Percentiles rank a stretch among this genome's conserved stretches.
Evolutionary conservation across 1,284 basidiomycete genomes (phyloP).

Genomic region (Cryptococcus floricola): DNA sequence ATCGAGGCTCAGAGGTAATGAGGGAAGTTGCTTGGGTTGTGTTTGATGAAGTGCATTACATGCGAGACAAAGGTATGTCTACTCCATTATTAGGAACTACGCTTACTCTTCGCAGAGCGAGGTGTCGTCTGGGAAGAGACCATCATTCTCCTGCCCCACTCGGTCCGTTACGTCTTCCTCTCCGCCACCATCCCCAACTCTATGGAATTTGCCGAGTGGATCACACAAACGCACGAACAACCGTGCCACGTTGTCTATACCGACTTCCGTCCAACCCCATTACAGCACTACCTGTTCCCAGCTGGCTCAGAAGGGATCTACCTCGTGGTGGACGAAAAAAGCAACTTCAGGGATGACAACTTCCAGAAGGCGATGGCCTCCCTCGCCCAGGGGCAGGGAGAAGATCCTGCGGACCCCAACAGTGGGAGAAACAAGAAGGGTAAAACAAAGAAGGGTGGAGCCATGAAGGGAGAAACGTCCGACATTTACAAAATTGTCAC

Average conservation of each 20-base stretch:
- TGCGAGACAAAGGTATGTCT: slow-evolving; percentile 78
- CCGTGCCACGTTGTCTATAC: slow-evolving; percentile 99
- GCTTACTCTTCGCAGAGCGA: slow-evolving; percentile 44
- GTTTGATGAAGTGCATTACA: slow-evolving; percentile 99
- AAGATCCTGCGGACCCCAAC: slow-evolving; percentile 82
- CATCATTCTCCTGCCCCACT: slow-evolving; percentile 93
- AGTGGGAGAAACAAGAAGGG: slow-evolving; percentile 80
- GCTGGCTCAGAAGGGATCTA: slow-evolving; percentile 95
- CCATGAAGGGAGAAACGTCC: slow-evolving; percentile 69
- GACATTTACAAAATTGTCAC: slow-evolving; percentile 98
- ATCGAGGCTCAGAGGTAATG: slow-evolving; percentile 98
- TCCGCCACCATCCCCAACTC: slow-evolving; percentile 99
- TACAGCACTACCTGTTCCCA: slow-evolving; percentile 98
- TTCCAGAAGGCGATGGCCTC: slow-evolving; percentile 98
- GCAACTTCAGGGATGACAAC: slow-evolving; percentile 95
- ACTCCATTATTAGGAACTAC: not conserved
- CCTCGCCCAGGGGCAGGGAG: slow-evolving; percentile 77
- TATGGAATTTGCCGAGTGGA: slow-evolving; percentile 99
- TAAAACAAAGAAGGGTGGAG: slow-evolving; percentile 84
- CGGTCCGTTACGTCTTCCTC: slow-evolving; percentile 95
- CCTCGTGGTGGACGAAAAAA: slow-evolving; percentile 94
- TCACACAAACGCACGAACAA: slow-evolving; percentile 93
- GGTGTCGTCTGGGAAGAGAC: slow-evolving; percentile 70
- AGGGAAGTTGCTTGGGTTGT: slow-evolving; percentile 99
- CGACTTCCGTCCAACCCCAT: slow-evolving; percentile 94